phyloP scores from a whole-genome alignment of 345 rosid genomes.

The Gossypium herbaceum region DNA sequence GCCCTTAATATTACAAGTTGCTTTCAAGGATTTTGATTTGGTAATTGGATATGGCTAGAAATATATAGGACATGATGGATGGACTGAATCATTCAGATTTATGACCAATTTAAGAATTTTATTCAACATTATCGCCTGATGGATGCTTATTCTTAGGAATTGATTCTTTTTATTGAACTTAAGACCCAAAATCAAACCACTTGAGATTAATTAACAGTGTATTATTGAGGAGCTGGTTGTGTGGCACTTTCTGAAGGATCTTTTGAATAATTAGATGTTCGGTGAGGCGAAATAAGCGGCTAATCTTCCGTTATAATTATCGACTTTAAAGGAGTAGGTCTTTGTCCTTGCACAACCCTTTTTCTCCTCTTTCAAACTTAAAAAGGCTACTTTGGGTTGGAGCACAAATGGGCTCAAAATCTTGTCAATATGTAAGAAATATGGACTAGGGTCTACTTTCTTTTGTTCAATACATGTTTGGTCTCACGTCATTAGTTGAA shows the following conservation, averaged over 20 bases:
- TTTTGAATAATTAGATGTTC: conserved; percentile 5
- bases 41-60: neutral
- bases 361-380: neutral
- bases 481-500: neutral
- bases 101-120: neutral
- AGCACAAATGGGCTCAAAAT: no score
- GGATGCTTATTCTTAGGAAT: neutral
- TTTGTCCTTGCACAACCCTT: neutral
- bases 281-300: neutral
- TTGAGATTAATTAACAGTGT: neutral
- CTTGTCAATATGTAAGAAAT: neutral
- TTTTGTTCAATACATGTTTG: neutral
- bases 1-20: neutral
- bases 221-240: neutral
- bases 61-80: neutral
- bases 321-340: neutral
- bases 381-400: no score
- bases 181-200: neutral
- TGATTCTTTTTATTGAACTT: neutral
- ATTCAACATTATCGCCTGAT: neutral
- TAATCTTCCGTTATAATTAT: neutral
- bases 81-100: neutral
- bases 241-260: neutral
- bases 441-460: neutral
- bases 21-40: neutral